Base-by-base conservation (phyloP, 306 rosid genomes). In the Acacia melanoxylon region DNA sequence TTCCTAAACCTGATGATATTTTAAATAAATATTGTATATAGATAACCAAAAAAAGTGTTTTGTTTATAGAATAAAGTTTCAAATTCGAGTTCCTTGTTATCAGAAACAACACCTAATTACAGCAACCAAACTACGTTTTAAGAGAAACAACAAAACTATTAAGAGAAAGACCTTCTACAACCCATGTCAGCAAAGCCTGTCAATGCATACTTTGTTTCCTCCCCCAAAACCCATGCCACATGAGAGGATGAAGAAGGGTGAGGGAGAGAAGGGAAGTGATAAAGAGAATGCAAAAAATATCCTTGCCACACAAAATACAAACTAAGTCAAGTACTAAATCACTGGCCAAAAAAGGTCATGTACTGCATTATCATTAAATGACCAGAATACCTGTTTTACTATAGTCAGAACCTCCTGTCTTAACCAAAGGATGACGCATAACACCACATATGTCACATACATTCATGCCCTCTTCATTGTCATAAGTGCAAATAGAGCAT, bases 361-460 rank as follows among this genome's bases (percentile, higher is more conserved):
- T 78, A 54, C 42, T 76, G 61, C 68, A 81, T 42, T 54, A 24
- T 29, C 46, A 54, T 81, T 80, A 72, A 76, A 79, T 75, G 68
- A 79, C 72, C 29, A 37, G 42, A 82, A 65, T 92, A 95, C 99
- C 99, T 91, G 87, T 69, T 91, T 86, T 74, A 52, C 83, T 81
- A 65, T 72, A 84, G 45, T 45, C 35, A 61, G 86, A 77, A 72
- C 83, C 56, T 67, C 84, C 85, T 48, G 8, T 48, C 81, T 49
- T 77, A 70, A 44, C 78, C 78, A 68, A 76, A 66, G 96, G 91
- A 24, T 65, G 70, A 63, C 93, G 98, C 46, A 93, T 77, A 89
- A 93, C 97, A 82, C 97, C 99, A 35, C 99, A 95, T 75, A 95
- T 91, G 87, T 95, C 97, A 77, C 99, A 95, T 0, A 78, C 87